phyloP scores from a whole-genome alignment of 768 basidiomycete genomes.

The Nidularia pulvinata region DNA sequence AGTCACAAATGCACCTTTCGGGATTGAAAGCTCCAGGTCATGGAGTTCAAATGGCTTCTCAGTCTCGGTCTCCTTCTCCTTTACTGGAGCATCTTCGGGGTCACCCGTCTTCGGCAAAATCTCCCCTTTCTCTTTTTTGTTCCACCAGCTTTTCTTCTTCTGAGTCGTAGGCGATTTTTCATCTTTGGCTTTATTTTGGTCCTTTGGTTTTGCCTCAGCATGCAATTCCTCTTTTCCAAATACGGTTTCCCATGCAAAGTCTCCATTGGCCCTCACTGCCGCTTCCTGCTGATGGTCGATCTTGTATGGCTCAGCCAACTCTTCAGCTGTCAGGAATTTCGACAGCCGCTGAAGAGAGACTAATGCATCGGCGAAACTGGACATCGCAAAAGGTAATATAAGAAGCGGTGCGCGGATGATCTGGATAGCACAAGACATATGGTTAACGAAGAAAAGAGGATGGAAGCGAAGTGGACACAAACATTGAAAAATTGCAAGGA shows the following conservation, averaged over 20 bases:
- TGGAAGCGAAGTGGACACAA: background rate
- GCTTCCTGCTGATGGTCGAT: conserved; percentile 27
- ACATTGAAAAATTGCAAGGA: conserved; percentile 50
- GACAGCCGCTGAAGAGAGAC: conserved; percentile 43
- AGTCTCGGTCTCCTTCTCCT: conserved; percentile 8
- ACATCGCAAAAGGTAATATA: conserved; percentile 44
- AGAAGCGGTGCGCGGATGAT: conserved; percentile 48
- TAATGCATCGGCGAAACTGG: conserved; percentile 35
- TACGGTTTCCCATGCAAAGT: conserved; percentile 38
- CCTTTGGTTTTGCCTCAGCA: conserved; percentile 1
- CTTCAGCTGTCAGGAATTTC: conserved; percentile 42
- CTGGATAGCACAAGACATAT: conserved; percentile 14
- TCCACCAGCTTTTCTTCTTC: background rate
- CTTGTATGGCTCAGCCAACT: conserved; percentile 33
- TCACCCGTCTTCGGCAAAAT: background rate
- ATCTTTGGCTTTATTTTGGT: conserved; percentile 1
- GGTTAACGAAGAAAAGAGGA: background rate
- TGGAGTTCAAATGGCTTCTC: conserved; percentile 42
- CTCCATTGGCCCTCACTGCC: conserved; percentile 38
- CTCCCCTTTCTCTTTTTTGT: background rate
- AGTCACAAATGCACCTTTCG: conserved; percentile 52
- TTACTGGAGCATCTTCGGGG: background rate
- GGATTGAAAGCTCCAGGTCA: conserved; percentile 34
- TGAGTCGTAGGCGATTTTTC: background rate
- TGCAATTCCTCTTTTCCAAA: background rate